Evolutionary conservation across 2,329 filamentous ascomycete genomes (phyloP).

Genomic region (Cladosporium sp.): DNA sequence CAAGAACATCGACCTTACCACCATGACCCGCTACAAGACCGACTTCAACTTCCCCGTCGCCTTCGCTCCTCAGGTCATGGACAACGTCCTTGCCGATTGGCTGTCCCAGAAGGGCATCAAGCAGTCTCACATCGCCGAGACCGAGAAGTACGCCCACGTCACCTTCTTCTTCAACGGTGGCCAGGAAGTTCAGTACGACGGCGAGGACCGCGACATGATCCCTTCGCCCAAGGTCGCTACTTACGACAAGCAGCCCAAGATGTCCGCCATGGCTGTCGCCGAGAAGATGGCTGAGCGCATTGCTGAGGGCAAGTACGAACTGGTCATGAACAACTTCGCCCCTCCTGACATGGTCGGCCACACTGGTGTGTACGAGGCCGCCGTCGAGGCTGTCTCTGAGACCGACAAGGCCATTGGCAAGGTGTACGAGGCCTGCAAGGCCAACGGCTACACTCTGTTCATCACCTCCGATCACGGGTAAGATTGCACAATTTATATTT

Average conservation of each 20-base stretch:
- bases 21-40: slow-evolving; percentile 98
- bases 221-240: slow-evolving; percentile 92
- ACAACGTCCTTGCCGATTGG: slow-evolving; percentile 97
- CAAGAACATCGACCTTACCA: slow-evolving; percentile 79
- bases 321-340: slow-evolving; percentile 99
- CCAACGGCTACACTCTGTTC: slow-evolving; percentile 88
- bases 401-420: slow-evolving; percentile 92
- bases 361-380: slow-evolving; percentile 94
- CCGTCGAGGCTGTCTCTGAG: slow-evolving; percentile 74
- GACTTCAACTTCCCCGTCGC: slow-evolving; percentile 90
- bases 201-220: slow-evolving; percentile 90
- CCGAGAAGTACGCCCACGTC: slow-evolving; percentile 98
- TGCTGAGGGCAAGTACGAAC: slow-evolving; percentile 79
- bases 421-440: slow-evolving; percentile 90
- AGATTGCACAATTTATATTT: slow-evolving; percentile 31
- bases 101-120: slow-evolving; percentile 81
- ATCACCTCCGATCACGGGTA: slow-evolving; percentile 92
- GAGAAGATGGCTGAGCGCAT: slow-evolving; percentile 87
- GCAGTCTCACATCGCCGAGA: slow-evolving; percentile 97
- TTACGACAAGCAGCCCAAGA: slow-evolving; percentile 91
- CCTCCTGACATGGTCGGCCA: slow-evolving; percentile 99
- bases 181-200: slow-evolving; percentile 90
- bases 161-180: slow-evolving; percentile 99
- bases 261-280: slow-evolving; percentile 88
- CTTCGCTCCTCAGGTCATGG: slow-evolving; percentile 93